Percentiles rank a stretch among this genome's conserved stretches.
phyloP scores from a whole-genome alignment of 208 protist species.

The Entamoeba moshkovskii region DNA sequence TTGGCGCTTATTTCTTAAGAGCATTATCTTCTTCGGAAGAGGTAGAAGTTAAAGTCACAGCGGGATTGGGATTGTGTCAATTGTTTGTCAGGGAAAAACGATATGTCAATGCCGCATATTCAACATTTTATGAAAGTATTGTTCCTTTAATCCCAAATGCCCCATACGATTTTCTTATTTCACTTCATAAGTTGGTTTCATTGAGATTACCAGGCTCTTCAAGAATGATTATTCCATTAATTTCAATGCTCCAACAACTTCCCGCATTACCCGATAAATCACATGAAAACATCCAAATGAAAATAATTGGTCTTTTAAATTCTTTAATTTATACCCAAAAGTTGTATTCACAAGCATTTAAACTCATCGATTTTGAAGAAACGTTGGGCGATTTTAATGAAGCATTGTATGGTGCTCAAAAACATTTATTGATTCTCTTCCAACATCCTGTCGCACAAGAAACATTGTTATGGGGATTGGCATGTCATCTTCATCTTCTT shows the following conservation, averaged over 20 bases:
- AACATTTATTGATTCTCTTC: background rate
- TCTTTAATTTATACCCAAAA: background rate
- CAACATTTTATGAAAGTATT: background rate
- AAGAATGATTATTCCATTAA: background rate
- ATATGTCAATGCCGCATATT: background rate
- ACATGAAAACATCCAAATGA: background rate
- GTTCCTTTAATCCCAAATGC: background rate
- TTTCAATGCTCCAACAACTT: background rate
- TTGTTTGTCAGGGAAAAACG: background rate
- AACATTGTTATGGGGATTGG: background rate
- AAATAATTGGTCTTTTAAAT: background rate
- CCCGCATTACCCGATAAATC: background rate
- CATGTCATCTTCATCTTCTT: background rate
- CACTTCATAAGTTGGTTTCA: background rate
- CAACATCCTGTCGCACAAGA: background rate
- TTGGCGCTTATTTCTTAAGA: background rate
- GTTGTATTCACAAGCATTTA: background rate
- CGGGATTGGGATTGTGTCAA: background rate
- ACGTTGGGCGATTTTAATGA: background rate
- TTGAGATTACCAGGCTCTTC: background rate
- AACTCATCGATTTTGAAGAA: background rate
- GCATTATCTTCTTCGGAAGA: background rate
- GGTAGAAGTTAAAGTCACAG: background rate
- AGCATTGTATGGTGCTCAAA: background rate
- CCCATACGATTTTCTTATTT: background rate